Base-by-base conservation (phyloP, 2,329 filamentous ascomycete species). In the Leptoxyphium fumago region DNA sequence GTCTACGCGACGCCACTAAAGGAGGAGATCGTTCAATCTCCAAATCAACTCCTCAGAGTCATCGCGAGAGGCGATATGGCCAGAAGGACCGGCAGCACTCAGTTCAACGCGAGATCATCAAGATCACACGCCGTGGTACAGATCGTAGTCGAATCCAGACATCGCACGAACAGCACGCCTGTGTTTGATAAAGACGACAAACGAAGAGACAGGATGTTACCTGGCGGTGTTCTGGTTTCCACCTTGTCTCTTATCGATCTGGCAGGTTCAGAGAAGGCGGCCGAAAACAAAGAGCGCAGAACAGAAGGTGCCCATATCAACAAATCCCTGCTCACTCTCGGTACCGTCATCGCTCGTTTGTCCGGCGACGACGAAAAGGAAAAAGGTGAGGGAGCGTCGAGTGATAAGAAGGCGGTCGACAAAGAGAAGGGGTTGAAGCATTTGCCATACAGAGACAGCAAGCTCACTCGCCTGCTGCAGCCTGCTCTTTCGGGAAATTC, bases 291-390 rank as follows among this genome's bases (percentile, higher is more conserved):
- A 61, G 91, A 96, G 66, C 78, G 91, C 43, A 77, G 91, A 39
- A 85, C 86, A 13, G 91, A 98, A 65, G 91, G 91, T 50, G 89
- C 89, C 10, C 91, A 98, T 61, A 98, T 98, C 67, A 98, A 98
- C 71, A 96, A 96, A 68, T 95, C 87, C 62, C 67, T 98, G 57
- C 76, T 98, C 46, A 98, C 91, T 0, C 70, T 98, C 2, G 91
- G 91, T 42, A 98, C 86, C 1, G 91, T 98, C 56, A 95, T 98
- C 60, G 84, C 85, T 10, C 83, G 84, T 50, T 71, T 98, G n/a
- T 93, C 89, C 1, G 85, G 86, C 44, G 78, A 82, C 56, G 94
- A 93, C 59, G 84, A 94, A 38, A 89, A 87, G 62, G 86, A 93
- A 55, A 88, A 87, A 58, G 84, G 91, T 50, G 82, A 77, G 41